Evolutionary conservation across 768 basidiomycete species (phyloP).

Genomic region (Lactarius hatsudake): DNA sequence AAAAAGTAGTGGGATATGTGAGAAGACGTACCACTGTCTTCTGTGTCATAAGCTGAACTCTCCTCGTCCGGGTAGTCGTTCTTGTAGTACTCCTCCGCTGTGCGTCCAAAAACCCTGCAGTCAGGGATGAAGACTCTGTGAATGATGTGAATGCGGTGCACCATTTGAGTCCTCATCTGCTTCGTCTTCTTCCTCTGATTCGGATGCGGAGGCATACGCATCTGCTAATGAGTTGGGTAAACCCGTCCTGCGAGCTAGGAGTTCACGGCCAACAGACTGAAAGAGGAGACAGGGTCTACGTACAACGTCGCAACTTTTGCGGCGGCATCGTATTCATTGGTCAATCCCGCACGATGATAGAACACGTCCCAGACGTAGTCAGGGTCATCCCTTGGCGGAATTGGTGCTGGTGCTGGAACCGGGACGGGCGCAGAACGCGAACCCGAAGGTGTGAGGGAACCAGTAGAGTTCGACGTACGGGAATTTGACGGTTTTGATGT

Average conservation of each 20-base stretch:
- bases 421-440: slow-evolving; percentile 9
- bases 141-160: slow-evolving; percentile 33
- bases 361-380: slow-evolving; percentile 88
- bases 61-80: slow-evolving; percentile 84
- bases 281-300: slow-evolving; percentile 29
- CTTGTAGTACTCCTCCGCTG: slow-evolving; percentile 81
- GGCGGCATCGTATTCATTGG: slow-evolving; percentile 56
- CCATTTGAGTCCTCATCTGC: slow-evolving; percentile 87
- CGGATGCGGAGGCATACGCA: slow-evolving; percentile 50
- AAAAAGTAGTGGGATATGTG: not conserved
- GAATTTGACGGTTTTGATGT: slow-evolving; percentile 8
- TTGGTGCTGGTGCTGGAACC: slow-evolving; percentile 11
- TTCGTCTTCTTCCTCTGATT: slow-evolving; percentile 67
- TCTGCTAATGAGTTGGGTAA: slow-evolving; percentile 57
- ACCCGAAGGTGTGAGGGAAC: slow-evolving; percentile 17
- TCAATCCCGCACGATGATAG: slow-evolving; percentile 62
- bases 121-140: not conserved
- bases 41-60: slow-evolving; percentile 32
- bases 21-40: slow-evolving; percentile 29
- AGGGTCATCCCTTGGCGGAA: slow-evolving; percentile 32
- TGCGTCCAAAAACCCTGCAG: not conserved
- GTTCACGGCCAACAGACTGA: not conserved
- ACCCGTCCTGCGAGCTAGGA: slow-evolving; percentile 47
- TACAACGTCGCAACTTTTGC: slow-evolving; percentile 64
- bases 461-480: slow-evolving; percentile 12